Percentiles rank a stretch among this genome's conserved stretches.
Conservation (phyloP, 2,329 filamentous ascomycete genomes). For the Teratosphaeria destructans region DNA sequence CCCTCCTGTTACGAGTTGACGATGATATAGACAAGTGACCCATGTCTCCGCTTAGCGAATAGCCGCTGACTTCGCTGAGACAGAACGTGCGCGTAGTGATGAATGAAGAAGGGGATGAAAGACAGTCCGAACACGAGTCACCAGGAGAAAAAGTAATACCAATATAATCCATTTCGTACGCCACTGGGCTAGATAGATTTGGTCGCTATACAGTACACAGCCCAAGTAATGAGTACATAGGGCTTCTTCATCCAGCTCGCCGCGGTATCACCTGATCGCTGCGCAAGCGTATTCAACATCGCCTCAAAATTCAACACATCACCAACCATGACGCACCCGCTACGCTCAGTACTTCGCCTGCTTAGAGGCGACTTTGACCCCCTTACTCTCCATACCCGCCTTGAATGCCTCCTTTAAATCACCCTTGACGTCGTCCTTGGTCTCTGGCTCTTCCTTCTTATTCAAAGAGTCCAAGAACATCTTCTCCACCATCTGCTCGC, state of each 20-base stretch:
- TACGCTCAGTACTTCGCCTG: constrained; percentile 13
- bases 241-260: neutral
- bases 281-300: neutral
- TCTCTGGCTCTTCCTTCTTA: constrained; percentile 9
- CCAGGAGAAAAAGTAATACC: too few species aligned
- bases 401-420: constrained; percentile 35
- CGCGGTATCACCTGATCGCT: neutral
- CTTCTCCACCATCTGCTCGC: constrained; percentile 26
- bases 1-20: too few species aligned
- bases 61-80: too few species aligned
- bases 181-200: neutral
- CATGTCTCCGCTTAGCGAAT: too few species aligned
- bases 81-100: too few species aligned
- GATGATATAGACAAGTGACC: too few species aligned
- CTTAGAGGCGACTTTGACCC: constrained; percentile 27
- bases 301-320: neutral
- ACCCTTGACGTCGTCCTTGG: constrained; percentile 2
- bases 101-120: too few species aligned
- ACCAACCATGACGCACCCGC: neutral
- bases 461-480: constrained; percentile 23
- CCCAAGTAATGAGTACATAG: neutral
- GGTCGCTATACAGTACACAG: neutral
- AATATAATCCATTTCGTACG: neutral
- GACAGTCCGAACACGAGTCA: too few species aligned
- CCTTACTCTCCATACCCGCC: constrained; percentile 31